A percentile compares a stretch with the other conserved stretches of the same genome.
phyloP scores from a whole-genome alignment of 169 alveolate genomes.

The Eimeria zaria region DNA sequence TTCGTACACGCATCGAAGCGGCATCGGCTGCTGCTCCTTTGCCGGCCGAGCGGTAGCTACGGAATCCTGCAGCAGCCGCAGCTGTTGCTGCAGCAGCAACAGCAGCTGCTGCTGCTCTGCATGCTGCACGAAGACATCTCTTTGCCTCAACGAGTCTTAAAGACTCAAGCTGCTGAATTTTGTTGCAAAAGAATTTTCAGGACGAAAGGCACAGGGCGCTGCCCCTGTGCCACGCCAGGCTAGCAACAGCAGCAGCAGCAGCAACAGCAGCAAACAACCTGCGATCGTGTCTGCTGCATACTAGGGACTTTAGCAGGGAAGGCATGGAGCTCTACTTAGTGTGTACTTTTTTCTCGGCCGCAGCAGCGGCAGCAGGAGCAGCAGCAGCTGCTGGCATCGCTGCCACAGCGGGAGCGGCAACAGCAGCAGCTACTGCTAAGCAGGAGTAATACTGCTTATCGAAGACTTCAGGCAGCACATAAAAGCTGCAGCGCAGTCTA shows the following conservation, averaged over 20 bases:
- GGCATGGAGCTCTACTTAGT: slow-evolving; percentile 38
- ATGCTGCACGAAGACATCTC: slow-evolving; percentile 18
- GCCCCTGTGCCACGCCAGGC: slow-evolving; percentile 9
- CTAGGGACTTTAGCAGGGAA: not conserved
- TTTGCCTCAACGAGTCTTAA: not conserved
- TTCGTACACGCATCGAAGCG: not conserved
- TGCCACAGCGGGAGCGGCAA: not conserved
- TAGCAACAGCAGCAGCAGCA: slow-evolving; percentile 63
- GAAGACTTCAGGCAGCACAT: not conserved
- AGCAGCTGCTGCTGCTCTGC: slow-evolving; percentile 41
- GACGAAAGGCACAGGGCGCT: slow-evolving; percentile 15
- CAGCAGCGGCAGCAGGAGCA: slow-evolving; percentile 55
- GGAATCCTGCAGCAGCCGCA: not conserved
- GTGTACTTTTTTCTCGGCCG: slow-evolving; percentile 2
- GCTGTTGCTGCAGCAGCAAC: slow-evolving; percentile 17
- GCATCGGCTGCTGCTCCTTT: not conserved
- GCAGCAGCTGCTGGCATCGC: not conserved
- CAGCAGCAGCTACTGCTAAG: not conserved
- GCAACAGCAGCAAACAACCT: slow-evolving; percentile 16
- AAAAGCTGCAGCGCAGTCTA: not conserved
- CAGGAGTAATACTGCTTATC: slow-evolving; percentile 5
- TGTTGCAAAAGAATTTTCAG: not conserved
- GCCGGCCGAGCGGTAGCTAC: slow-evolving; percentile 1
- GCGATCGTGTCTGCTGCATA: slow-evolving; percentile 34
- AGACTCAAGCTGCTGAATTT: slow-evolving; percentile 12